phyloP scores from a whole-genome alignment of 139 green algal species.

The Haematococcus sp. region DNA sequence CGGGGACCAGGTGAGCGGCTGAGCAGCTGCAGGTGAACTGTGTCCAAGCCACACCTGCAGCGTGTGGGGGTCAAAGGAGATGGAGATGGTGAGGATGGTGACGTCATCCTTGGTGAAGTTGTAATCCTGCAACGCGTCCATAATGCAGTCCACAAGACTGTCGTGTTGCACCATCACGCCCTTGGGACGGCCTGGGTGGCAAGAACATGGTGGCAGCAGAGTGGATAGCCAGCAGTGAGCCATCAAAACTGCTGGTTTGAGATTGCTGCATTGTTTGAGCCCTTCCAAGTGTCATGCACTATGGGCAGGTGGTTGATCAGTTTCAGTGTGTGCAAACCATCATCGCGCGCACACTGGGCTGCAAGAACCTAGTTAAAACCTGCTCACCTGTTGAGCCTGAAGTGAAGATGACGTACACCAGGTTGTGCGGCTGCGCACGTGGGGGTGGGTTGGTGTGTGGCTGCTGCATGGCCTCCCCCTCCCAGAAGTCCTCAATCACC shows the following conservation, averaged over 20 bases:
- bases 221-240: background rate
- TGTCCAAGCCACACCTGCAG: constrained; percentile 1
- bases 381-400: constrained; percentile 8
- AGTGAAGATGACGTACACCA: constrained; percentile 1
- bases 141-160: background rate
- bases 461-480: no score
- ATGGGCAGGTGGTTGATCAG: no score
- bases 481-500: no score
- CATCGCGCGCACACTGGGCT: no score
- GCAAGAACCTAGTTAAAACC: no score
- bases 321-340: no score
- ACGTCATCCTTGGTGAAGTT: background rate
- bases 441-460: background rate
- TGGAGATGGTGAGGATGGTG: constrained; percentile 23
- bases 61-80: constrained; percentile 38
- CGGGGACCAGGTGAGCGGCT: no score
- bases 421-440: constrained; percentile 8
- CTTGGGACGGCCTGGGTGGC: background rate
- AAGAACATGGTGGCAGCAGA: background rate
- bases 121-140: background rate
- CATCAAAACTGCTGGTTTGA: no score
- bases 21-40: no score
- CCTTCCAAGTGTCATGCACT: no score
- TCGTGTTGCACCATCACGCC: constrained; percentile 7
- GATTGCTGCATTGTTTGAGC: no score